Evolutionary conservation across 169 alveolate species (phyloP), one percentile per base, ranked within the genome.

Genomic region (Eimeria tenella): DNA sequence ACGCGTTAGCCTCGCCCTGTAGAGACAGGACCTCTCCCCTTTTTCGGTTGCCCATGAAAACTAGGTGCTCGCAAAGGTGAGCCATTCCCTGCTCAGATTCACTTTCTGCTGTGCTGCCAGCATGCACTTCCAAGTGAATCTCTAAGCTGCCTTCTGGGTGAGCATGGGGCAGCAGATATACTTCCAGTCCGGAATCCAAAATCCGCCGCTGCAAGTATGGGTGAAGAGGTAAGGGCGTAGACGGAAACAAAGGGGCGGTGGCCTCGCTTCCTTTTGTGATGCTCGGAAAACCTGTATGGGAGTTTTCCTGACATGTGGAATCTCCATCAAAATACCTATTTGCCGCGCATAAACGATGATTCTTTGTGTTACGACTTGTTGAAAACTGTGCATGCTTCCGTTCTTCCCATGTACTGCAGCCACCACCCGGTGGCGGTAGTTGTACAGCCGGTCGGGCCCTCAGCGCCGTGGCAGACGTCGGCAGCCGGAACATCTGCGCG

Each of bases 31-130:
- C 95, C 19, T 86, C 79, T 68, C 92, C 95, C 21, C 97, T 94
- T 71, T 96, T 97, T 52, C 97, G 95, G 63, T 94, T 96, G n/a
- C 98, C 98, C 98, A 97, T 97, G 93, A 96, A 97, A 23, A 97
- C 95, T 55, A 97, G 96, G 88, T 97, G 98, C 71, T 97, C 98
- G 79, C 98, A 97, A 21, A 97, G 93, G 92, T 97, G 98, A 25
- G 98, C 98, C 70, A 97, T 95, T 65, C 98, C 98, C 50, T 96
- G 96, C 94, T 97, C 98, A 92, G 87, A 94, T 25, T 96, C 97
- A 68, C 93, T 92, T 93, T 97, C 98, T 55, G 96, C 96, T 19
- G 97, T 97, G 91, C 97, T 82, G 70, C 98, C 98, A 31, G 97
- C 96, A 63, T 95, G 96, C 71, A 97, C 95, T 49, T 97, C 98